Evolutionary conservation across 257 asterid genomes (phyloP).

Genomic region (Solanum bulbocastanum): DNA sequence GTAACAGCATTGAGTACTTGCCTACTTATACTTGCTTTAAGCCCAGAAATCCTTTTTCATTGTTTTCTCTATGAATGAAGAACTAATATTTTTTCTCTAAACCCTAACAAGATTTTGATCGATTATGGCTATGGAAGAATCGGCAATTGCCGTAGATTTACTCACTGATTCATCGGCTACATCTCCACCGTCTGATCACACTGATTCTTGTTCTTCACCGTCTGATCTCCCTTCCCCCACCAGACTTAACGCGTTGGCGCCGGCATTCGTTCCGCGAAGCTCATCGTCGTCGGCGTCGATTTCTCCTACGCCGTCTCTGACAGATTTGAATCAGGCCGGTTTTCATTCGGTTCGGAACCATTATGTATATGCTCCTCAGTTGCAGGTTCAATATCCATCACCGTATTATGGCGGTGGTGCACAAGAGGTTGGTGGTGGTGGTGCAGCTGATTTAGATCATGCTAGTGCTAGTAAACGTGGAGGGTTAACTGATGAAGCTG

Average conservation of each 20-base stretch:
- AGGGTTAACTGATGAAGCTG: conserved; percentile 27
- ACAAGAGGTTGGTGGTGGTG: conserved; percentile 13
- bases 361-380: neutral
- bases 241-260: conserved; percentile 69
- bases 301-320: neutral
- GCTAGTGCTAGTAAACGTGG: conserved; percentile 22
- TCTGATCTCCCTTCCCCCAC: neutral
- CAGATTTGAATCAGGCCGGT: neutral
- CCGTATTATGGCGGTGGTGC: conserved; percentile 6
- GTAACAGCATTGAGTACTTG: neutral
- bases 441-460: conserved; percentile 3
- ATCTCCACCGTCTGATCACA: neutral
- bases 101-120: neutral
- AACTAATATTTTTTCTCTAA: neutral
- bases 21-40: neutral
- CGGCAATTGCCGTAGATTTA: neutral
- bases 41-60: neutral
- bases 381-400: neutral
- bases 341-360: neutral
- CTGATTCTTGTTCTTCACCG: neutral
- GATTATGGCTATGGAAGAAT: neutral
- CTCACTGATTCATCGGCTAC: neutral
- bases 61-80: neutral
- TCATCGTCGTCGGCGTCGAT: neutral
- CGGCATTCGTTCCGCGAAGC: conserved; percentile 62